Evolutionary conservation across 805 yeast genomes (phyloP).

Genomic region (Teunomyces barrocoloradensis): DNA sequence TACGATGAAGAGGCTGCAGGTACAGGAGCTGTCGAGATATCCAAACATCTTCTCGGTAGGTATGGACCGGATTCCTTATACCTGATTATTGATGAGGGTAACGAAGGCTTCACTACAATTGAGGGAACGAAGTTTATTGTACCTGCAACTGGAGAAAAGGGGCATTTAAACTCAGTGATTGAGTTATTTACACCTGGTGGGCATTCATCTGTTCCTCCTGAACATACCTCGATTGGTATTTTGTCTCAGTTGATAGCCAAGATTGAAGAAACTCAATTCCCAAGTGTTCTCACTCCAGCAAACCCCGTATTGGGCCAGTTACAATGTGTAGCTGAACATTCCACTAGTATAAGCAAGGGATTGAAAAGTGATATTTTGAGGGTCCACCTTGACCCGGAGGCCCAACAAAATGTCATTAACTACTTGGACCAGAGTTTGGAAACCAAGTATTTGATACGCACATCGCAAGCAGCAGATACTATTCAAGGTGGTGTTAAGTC

Average conservation of each 20-base stretch:
- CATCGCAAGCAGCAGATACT: conserved; percentile 50
- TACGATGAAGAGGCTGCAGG: conserved; percentile 52
- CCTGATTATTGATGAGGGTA: conserved; percentile 46
- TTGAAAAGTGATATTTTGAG: conserved; percentile 37
- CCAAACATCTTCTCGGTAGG: conserved; percentile 27
- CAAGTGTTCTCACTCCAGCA: conserved; percentile 35
- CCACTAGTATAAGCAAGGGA: conserved; percentile 28
- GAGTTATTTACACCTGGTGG: conserved; percentile 48
- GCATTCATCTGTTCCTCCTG: conserved; percentile 50
- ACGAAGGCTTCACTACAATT: conserved; percentile 15
- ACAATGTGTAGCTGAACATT: conserved; percentile 47
- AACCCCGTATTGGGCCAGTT: conserved; percentile 46
- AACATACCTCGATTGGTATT: conserved; percentile 48
- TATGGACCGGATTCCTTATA: conserved; percentile 44
- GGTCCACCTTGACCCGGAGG: conserved; percentile 32
- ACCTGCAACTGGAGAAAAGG: conserved; percentile 51
- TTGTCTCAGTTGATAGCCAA: conserved; percentile 39
- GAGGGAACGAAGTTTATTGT: conserved; percentile 41
- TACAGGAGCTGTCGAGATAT: conserved; percentile 35
- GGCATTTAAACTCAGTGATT: conserved; percentile 41
- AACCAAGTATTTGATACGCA: conserved; percentile 38
- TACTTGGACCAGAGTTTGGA: conserved; percentile 24
- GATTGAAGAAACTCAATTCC: conserved; percentile 38
- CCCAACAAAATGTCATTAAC: conserved; percentile 37
- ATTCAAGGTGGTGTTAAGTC: conserved; percentile 49